phyloP scores from a whole-genome alignment of 2,329 filamentous ascomycete species.

The Sphaerulina musiva region DNA sequence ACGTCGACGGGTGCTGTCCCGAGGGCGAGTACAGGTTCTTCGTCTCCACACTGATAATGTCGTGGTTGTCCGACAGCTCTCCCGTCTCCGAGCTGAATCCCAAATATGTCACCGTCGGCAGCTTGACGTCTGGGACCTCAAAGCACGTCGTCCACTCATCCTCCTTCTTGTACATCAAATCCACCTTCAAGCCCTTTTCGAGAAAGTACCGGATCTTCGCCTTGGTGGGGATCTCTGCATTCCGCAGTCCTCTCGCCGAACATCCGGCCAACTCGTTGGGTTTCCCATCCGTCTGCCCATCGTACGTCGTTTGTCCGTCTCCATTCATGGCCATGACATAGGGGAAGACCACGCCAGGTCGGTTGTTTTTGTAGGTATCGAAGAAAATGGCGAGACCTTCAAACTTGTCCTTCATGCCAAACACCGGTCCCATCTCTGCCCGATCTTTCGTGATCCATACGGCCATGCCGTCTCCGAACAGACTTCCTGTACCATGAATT shows the following conservation, averaged over 20 bases:
- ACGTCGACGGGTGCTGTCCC: conserved; percentile 22
- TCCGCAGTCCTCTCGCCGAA: conserved; percentile 84
- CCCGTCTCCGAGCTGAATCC: conserved; percentile 80
- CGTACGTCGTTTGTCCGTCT: conserved; percentile 81
- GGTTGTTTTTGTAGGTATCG: conserved; percentile 99
- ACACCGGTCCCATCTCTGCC: conserved; percentile 71
- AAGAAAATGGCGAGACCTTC: conserved; percentile 93
- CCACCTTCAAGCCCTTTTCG: conserved; percentile 83
- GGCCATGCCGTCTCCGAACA: conserved; percentile 94
- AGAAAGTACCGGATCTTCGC: conserved; percentile 90
- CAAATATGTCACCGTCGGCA: conserved; percentile 65
- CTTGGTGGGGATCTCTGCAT: conserved; percentile 70
- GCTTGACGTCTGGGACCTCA: conserved; percentile 58
- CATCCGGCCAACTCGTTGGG: conserved; percentile 87
- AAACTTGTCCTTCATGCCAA: conserved; percentile 80
- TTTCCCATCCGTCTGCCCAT: conserved; percentile 93
- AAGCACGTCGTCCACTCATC: conserved; percentile 89
- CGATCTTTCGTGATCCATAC: conserved; percentile 98
- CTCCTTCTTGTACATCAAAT: conserved; percentile 89
- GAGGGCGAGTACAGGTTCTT: conserved; percentile 78
- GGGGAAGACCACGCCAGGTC: conserved; percentile 88
- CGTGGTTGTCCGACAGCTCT: conserved; percentile 94
- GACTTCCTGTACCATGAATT: conserved; percentile 78
- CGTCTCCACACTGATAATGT: conserved; percentile 80
- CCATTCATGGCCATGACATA: conserved; percentile 99